Conservation (phyloP, 1,284 basidiomycete genomes). For the Irpex sp. region DNA sequence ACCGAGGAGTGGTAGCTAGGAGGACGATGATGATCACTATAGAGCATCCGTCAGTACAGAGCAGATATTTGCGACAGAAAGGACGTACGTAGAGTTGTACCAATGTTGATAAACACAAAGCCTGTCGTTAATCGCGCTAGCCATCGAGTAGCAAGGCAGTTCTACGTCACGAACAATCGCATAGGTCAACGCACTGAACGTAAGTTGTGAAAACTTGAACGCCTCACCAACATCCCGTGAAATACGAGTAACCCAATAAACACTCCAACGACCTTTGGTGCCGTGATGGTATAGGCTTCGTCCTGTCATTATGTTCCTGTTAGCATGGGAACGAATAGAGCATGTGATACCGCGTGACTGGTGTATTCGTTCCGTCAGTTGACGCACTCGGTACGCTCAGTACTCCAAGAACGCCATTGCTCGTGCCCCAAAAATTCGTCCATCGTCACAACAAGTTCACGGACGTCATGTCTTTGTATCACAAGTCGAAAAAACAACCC, state of each 20-base stretch:
- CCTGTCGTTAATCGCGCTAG: conserved; percentile 76
- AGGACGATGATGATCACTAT: conserved; percentile 83
- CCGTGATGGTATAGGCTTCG: conserved; percentile 45
- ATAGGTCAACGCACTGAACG: background rate
- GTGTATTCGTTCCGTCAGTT: background rate
- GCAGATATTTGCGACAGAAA: background rate
- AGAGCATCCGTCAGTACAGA: background rate
- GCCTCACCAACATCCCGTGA: conserved; percentile 62
- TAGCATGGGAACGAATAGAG: background rate
- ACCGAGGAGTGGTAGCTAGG: conserved; percentile 73
- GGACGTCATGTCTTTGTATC: no score
- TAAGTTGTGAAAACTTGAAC: background rate
- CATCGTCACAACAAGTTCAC: no score
- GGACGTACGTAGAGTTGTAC: conserved; percentile 55
- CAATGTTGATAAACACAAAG: conserved; percentile 89
- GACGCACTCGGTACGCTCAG: background rate
- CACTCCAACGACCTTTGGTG: conserved; percentile 74
- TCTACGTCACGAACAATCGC: conserved; percentile 35
- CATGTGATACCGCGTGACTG: background rate
- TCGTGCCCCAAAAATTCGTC: no score
- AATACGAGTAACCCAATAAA: conserved; percentile 71
- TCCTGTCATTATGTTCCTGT: conserved; percentile 26
- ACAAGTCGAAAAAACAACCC: background rate
- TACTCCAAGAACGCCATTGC: no score
- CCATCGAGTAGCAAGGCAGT: conserved; percentile 79